Base-by-base conservation (phyloP, 2,329 filamentous ascomycete species). In the Cladosporium halotolerans region DNA sequence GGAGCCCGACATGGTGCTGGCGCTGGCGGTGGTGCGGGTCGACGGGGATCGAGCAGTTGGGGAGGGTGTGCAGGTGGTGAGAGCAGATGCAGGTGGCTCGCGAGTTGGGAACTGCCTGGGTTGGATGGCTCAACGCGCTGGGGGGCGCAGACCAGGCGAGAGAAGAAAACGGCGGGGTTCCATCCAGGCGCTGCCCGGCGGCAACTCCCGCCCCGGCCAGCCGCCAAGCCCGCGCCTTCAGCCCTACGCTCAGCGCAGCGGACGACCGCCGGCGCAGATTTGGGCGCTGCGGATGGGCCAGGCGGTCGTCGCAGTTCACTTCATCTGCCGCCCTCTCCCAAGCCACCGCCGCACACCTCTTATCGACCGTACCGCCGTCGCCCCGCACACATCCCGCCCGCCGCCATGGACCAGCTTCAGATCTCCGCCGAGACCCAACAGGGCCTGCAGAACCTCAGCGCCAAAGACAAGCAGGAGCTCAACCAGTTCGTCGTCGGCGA, bases 401-500 rank as follows among this genome's bases (percentile, higher is more conserved):
- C 19, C 19, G 16, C 28, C n/a, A 66, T 66, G 64, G 65, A 66
- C 45, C 53, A 61, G 18, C 53, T 59, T 46, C 59, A 59, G 46
- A 57, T 68, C 49, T 56, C 52, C 45, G 59, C 63, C 51, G 61
- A 66, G 50, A 57, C 58, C 28, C 57, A 56, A 3, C 50, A 62
- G 36, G 55, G 53, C 41, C 55, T 67, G 32, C 55, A 63, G 50
- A 66, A 62, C 51, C 54, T 68, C 48, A 62, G 60, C 19, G 53
- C 58, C 13, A 57, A 60, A 45, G 64, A 66, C 52, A 93, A 90
- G 79, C 78, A 83, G 60, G 90, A 97, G 73, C 80, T 99, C 41
- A 88, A 89, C 66, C 84, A 89, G 67, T 92, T 96, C 72, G 79
- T 96, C 55, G 76, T 82, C 63, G 89, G 88, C 68, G 90, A 96